These are phyloP conservation scores for Lepiota brunneoincarnata DNA, from an alignment of 768 basidiomycete species.

Conservation along the genomic window DNA sequence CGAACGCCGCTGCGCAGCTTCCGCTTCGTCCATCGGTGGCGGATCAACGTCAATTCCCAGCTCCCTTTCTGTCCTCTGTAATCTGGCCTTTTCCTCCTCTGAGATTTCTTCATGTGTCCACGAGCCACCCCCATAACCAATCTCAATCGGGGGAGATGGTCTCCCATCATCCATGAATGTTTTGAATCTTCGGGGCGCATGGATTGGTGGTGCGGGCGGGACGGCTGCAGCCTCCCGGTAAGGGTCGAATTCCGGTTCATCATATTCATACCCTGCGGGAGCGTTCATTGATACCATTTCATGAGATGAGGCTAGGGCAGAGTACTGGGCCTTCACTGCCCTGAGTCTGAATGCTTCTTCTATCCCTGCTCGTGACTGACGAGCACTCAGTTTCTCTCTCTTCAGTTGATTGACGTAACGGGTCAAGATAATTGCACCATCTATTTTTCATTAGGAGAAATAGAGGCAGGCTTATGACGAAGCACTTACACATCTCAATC, in stretches of 20 bases:
- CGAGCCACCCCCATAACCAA: slow-evolving; percentile 33
- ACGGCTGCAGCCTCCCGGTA: slow-evolving; percentile 29
- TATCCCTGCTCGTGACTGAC: slow-evolving; percentile 31
- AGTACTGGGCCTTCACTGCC: slow-evolving; percentile 14
- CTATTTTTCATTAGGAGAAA: slow-evolving; percentile 26
- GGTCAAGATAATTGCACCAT: slow-evolving; percentile 50
- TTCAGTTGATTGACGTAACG: slow-evolving; percentile 53
- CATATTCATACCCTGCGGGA: slow-evolving; percentile 17
- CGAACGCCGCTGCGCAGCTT: slow-evolving; percentile 12
- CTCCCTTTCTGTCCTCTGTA: slow-evolving; percentile 18
- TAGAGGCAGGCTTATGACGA: slow-evolving; percentile 1
- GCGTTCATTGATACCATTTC: slow-evolving; percentile 20
- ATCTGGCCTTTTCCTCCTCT: slow-evolving; percentile 29
- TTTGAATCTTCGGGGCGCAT: slow-evolving; percentile 1
- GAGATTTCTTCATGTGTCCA: slow-evolving; percentile 33
- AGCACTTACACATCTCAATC: slow-evolving; percentile 54
- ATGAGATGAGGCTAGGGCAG: slow-evolving; percentile 5
- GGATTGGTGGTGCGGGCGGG: slow-evolving; percentile 10
- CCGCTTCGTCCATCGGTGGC: slow-evolving; percentile 8
- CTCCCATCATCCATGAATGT: slow-evolving; percentile 11
- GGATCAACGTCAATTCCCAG: neutral
- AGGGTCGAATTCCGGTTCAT: slow-evolving; percentile 35
- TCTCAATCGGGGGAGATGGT: slow-evolving; percentile 22
- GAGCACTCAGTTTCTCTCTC: slow-evolving; percentile 43
- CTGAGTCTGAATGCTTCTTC: slow-evolving; percentile 35